These are phyloP conservation scores for Curvularia hawaiiensis DNA, from an alignment of 2,329 filamentous ascomycete species.

Conservation along the genomic window DNA sequence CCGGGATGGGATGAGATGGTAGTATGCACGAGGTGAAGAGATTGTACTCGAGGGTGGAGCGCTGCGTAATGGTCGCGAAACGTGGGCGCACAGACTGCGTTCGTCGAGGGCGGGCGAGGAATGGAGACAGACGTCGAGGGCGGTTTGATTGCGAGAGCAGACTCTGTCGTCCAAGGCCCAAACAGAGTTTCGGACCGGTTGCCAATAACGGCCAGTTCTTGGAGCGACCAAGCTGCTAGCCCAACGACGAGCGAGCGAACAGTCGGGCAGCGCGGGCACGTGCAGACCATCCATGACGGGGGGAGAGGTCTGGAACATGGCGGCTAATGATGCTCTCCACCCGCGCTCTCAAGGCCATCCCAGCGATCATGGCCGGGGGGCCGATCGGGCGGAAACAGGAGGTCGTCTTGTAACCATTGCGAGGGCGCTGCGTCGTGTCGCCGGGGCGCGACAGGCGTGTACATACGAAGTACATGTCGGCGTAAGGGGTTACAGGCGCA, in stretches of 20 bases:
- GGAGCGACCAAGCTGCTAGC: not conserved
- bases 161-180: not conserved
- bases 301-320: conserved; percentile 10
- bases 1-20: not conserved
- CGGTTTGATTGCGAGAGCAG: conserved; percentile 1
- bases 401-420: not conserved
- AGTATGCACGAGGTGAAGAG: too few relatives aligned
- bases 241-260: not conserved
- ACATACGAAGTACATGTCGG: too few relatives aligned
- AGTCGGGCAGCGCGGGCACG: conserved; percentile 5
- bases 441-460: not conserved
- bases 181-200: conserved; percentile 13
- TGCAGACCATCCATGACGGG: not conserved
- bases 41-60: conserved; percentile 5
- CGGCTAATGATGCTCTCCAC: conserved; percentile 11
- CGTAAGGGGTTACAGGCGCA: not conserved
- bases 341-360: conserved; percentile 5
- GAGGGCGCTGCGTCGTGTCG: not conserved
- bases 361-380: conserved; percentile 7
- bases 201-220: conserved; percentile 1
- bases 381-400: not conserved
- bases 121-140: not conserved
- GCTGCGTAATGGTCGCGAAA: conserved; percentile 12
- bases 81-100: conserved; percentile 11
- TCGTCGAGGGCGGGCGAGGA: not conserved